phyloP scores from a whole-genome alignment of 2,329 filamentous ascomycete genomes.

The Phyllosticta paracitricarpa region DNA sequence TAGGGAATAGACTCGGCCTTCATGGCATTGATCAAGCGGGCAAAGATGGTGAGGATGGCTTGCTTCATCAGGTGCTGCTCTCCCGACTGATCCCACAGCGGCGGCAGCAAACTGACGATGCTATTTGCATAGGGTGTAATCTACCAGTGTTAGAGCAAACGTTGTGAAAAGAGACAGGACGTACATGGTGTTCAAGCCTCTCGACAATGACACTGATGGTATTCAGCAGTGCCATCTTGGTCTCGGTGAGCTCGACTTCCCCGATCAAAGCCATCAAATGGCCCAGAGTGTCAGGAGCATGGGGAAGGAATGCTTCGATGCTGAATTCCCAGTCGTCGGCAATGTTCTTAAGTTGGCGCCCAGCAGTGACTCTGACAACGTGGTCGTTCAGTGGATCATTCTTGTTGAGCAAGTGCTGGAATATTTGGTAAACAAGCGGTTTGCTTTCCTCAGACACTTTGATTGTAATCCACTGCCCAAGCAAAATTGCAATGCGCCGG shows the following conservation, averaged over 20 bases:
- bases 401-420: conserved; percentile 71
- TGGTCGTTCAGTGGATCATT: conserved; percentile 74
- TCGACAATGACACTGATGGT: conserved; percentile 74
- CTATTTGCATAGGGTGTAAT: conserved; percentile 61
- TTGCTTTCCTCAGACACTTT: conserved; percentile 59
- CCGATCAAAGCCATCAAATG: conserved; percentile 68
- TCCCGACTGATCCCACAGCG: conserved; percentile 74
- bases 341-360: conserved; percentile 69
- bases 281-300: conserved; percentile 61
- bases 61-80: conserved; percentile 92
- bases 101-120: conserved; percentile 70
- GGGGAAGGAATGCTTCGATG: conserved; percentile 63
- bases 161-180: conserved; percentile 12
- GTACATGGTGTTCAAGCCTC: conserved; percentile 64
- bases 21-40: conserved; percentile 78
- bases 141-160: conserved; percentile 18
- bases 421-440: conserved; percentile 76
- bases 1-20: conserved; percentile 67
- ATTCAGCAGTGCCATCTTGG: conserved; percentile 80
- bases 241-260: conserved; percentile 73
- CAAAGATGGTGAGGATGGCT: conserved; percentile 75
- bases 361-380: conserved; percentile 85
- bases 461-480: conserved; percentile 82
- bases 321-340: conserved; percentile 79
- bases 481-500: conserved; percentile 75